Base-by-base conservation (phyloP, 352 stramenopile genomes). In the Phytophthora sp. region DNA sequence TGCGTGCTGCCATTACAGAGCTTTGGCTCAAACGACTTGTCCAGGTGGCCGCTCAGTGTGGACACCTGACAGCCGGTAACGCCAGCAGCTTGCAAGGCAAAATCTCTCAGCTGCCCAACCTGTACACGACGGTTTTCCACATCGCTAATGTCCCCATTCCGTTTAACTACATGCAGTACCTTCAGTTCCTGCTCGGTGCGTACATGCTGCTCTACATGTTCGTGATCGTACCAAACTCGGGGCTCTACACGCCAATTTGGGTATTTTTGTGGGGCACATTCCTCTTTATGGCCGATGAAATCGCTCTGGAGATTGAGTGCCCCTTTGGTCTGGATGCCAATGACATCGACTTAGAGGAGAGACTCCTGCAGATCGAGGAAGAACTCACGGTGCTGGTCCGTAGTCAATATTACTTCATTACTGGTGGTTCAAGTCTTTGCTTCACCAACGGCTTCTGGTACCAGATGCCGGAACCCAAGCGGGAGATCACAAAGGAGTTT, bases 161-260 rank as follows among this genome's bases (percentile, higher is more conserved):
- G 53, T 93, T 93, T 80, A 90, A 90, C 69, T 93, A 93, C 69
- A 89, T 88, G 71, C 84, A 93, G 71, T 93, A 90, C 52, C 71
- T 91, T 3, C 78, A 89, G 67, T 71, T 85, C 4, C 64, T 93
- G 36, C 76, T 93, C 23, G 58, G 74, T 16, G 71, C 74, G 1
- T 93, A 93, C 63, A 89, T 93, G 78, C 73, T 73, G 66, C 79
- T 93, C 30, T 93, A 93, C 71, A 91, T 77, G 27, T 74, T 93
- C 55, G 84, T 90, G 27, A 90, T 91, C 58, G 82, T 93, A 4
- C 80, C 82, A 20, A 79, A 72, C 41, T 93, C 84, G 4, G 74
- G 76, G 4, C 72, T 88, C 15, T 90, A 86, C 65, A 90, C 84
- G 12, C 84, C 84, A 1, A 47, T 91, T 8, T 91, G 84, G 82